Conservation (phyloP, 2,329 filamentous ascomycete genomes). For the Ilyonectria destructans region DNA sequence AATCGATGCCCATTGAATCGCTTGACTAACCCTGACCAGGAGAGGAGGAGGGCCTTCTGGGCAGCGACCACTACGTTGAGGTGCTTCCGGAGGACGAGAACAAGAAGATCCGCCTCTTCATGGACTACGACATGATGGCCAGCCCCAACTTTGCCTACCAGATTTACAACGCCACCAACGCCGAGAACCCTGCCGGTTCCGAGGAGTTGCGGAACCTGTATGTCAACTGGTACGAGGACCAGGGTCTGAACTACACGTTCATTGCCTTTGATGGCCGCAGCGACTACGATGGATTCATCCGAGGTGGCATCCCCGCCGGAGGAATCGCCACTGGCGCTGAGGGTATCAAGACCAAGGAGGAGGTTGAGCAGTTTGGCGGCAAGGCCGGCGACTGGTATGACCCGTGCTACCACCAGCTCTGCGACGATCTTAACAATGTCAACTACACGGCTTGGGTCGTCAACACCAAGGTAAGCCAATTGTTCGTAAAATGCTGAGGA, state of each 20-base stretch:
- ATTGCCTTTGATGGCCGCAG: conserved; percentile 85
- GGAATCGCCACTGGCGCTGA: conserved; percentile 87
- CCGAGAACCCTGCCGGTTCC: conserved; percentile 79
- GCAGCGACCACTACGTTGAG: conserved; percentile 74
- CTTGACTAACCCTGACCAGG: conserved; percentile 51
- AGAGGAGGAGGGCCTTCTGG: conserved; percentile 78
- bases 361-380: conserved; percentile 80
- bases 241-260: conserved; percentile 77
- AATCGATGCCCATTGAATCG: neutral
- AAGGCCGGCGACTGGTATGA: conserved; percentile 74
- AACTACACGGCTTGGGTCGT: conserved; percentile 74
- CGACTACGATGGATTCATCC: conserved; percentile 86
- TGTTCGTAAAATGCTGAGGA: neutral
- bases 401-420: conserved; percentile 74
- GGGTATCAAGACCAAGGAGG: conserved; percentile 79
- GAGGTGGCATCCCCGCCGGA: conserved; percentile 80
- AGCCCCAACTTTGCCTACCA: conserved; percentile 78
- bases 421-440: conserved; percentile 72
- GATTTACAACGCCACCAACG: conserved; percentile 82
- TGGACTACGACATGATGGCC: conserved; percentile 82
- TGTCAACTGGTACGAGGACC: conserved; percentile 75
- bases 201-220: conserved; percentile 80
- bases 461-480: conserved; percentile 69
- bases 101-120: conserved; percentile 74
- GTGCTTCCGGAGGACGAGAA: conserved; percentile 72